Conservation (phyloP, 305 asterid species). For the Solanum hybrid region DNA sequence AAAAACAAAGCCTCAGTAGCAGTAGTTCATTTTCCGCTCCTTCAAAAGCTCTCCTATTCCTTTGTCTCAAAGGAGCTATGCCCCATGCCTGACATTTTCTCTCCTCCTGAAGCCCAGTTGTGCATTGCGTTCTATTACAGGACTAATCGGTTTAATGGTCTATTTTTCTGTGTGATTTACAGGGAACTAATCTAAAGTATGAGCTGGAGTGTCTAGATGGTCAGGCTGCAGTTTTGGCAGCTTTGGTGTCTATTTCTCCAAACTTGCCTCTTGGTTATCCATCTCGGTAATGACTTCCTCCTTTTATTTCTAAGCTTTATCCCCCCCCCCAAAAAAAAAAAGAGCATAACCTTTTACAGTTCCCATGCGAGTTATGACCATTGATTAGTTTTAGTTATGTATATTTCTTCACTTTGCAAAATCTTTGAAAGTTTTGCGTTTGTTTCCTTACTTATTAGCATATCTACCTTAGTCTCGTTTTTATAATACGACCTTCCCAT, state of each 20-base stretch:
- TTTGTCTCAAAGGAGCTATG: neutral
- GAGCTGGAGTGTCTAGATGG: slow-evolving; percentile 89
- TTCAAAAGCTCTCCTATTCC: neutral
- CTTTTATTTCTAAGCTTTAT: neutral
- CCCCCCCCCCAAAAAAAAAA: neutral
- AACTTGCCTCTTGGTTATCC: slow-evolving; percentile 97
- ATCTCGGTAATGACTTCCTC: slow-evolving; percentile 50
- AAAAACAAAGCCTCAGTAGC: neutral
- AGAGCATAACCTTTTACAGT: neutral
- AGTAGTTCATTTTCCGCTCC: neutral
- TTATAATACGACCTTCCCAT: neutral
- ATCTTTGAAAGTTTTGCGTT: neutral
- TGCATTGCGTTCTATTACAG: neutral
- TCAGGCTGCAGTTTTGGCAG: slow-evolving; percentile 90
- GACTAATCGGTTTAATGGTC: neutral
- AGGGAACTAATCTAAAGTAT: slow-evolving; percentile 67
- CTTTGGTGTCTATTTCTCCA: slow-evolving; percentile 79
- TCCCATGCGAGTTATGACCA: neutral
- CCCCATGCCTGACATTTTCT: neutral
- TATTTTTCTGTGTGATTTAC: slow-evolving; percentile 21
- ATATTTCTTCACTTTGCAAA: neutral
- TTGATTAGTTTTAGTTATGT: neutral
- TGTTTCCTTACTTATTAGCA: neutral
- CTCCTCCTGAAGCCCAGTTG: neutral
- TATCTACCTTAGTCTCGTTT: neutral